A percentile compares a stretch with the other conserved stretches of the same genome.
These are phyloP conservation scores for Aciculoconidium aculeatum DNA, from an alignment of 805 yeast species.

Conservation along the genomic window DNA sequence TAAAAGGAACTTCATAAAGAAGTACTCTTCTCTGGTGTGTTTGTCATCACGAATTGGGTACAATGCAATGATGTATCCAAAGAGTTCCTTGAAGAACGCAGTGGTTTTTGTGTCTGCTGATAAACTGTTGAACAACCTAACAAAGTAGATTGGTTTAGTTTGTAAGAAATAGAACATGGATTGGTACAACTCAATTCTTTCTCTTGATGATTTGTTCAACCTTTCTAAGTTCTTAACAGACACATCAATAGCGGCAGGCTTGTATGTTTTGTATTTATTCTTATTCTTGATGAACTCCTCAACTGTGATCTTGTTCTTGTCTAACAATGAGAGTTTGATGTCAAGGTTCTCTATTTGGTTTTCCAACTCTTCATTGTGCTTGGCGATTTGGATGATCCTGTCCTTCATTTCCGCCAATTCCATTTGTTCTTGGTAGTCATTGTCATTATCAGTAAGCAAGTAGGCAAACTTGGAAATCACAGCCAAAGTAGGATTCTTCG, in stretches of 20 bases:
- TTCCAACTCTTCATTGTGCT: conserved; percentile 65
- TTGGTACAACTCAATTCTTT: conserved; percentile 63
- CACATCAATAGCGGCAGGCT: conserved; percentile 13
- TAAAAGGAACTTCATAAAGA: conserved; percentile 54
- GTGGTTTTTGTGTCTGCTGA: conserved; percentile 5
- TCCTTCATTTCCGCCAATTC: conserved; percentile 63
- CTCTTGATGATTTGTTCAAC: conserved; percentile 37
- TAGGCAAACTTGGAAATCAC: conserved; percentile 74
- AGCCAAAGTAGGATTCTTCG: conserved; percentile 70
- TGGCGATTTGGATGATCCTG: conserved; percentile 62
- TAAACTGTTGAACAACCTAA: conserved; percentile 39
- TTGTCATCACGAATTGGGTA: conserved; percentile 27
- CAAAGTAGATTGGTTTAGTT: conserved; percentile 71
- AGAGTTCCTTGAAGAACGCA: conserved; percentile 17
- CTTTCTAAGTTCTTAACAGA: conserved; percentile 21
- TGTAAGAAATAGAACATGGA: conserved; percentile 78
- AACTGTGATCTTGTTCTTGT: conserved; percentile 70
- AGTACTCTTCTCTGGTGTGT: conserved; percentile 65
- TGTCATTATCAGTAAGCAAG: conserved; percentile 64
- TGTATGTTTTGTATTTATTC: conserved; percentile 25
- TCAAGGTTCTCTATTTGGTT: conserved; percentile 70
- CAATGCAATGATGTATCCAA: conserved; percentile 17
- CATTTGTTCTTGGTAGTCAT: conserved; percentile 71
- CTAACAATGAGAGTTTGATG: conserved; percentile 69
- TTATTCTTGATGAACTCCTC: conserved; percentile 57